phyloP scores from a whole-genome alignment of 768 basidiomycete genomes.

The Lactarius vividus region DNA sequence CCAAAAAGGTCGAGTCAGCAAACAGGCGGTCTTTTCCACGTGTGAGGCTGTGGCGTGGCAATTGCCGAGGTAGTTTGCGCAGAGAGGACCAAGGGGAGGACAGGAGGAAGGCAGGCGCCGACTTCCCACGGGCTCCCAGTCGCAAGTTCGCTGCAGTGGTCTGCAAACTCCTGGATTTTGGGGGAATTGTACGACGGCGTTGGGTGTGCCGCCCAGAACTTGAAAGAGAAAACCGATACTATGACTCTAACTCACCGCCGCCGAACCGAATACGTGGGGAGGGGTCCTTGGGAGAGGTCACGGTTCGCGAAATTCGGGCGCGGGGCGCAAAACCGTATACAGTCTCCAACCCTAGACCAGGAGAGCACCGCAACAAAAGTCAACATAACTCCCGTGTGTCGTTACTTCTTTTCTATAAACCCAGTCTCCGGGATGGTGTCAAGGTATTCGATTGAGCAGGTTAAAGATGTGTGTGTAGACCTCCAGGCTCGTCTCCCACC shows the following conservation, averaged over 20 bases:
- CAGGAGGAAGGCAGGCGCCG: slow-evolving; percentile 15
- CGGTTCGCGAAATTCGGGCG: not conserved
- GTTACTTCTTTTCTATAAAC: not conserved
- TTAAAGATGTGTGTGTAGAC: not conserved
- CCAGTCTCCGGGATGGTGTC: not conserved
- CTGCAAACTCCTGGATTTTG: not conserved
- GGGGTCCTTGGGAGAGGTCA: not conserved
- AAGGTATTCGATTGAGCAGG: not conserved
- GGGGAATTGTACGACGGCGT: not conserved
- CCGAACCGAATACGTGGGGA: not conserved
- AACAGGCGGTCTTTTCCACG: not conserved
- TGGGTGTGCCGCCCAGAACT: not conserved
- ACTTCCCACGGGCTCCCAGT: slow-evolving; percentile 1
- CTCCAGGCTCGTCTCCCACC: not conserved
- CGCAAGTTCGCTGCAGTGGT: not conserved
- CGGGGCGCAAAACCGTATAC: not conserved
- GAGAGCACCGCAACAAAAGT: not conserved
- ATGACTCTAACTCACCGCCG: not conserved
- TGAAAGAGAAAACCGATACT: not conserved
- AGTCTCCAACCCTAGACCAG: not conserved
- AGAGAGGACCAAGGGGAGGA: not conserved
- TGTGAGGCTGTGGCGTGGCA: slow-evolving; percentile 10
- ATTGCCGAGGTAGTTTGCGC: not conserved
- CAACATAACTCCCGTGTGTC: not conserved
- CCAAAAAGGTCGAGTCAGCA: slow-evolving; percentile 1